A percentile compares a stretch with the other conserved stretches of the same genome.
Evolutionary conservation across 352 stramenopile genomes (phyloP).

Genomic region (Phytopythium chamaehyphon): DNA sequence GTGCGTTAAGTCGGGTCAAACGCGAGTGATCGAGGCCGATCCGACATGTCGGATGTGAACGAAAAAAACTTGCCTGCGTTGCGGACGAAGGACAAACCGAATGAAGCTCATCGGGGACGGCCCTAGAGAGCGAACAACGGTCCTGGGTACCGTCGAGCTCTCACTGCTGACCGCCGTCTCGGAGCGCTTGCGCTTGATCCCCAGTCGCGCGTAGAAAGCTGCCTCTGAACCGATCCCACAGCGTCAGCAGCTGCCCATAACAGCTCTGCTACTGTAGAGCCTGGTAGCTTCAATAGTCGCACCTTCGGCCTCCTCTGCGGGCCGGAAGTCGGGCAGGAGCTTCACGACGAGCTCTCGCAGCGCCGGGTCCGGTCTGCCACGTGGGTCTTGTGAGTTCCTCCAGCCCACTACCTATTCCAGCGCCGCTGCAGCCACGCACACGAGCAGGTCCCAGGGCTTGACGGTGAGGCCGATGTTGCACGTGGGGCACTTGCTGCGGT

Average conservation of each 20-base stretch:
- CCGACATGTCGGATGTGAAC: no score
- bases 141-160: background rate
- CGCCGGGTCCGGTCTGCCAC: constrained; percentile 42
- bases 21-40: background rate
- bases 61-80: constrained; percentile 20
- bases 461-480: constrained; percentile 42
- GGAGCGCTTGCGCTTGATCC: constrained; percentile 53
- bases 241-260: background rate
- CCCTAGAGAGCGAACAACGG: constrained; percentile 7
- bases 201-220: constrained; percentile 40
- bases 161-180: background rate
- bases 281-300: background rate
- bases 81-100: constrained; percentile 41
- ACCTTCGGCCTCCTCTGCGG: constrained; percentile 43
- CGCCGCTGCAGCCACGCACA: constrained; percentile 25
- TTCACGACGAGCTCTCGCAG: constrained; percentile 55
- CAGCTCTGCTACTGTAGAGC: background rate
- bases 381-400: constrained; percentile 19
- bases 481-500: constrained; percentile 34
- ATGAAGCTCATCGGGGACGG: constrained; percentile 33
- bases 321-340: constrained; percentile 36
- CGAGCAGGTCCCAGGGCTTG: constrained; percentile 47
- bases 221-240: constrained; percentile 12
- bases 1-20: constrained; percentile 5
- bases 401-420: background rate